Percentiles rank a stretch among this genome's conserved stretches.
phyloP scores from a whole-genome alignment of 2,329 filamentous ascomycete species.

The Epichloe hybrida region DNA sequence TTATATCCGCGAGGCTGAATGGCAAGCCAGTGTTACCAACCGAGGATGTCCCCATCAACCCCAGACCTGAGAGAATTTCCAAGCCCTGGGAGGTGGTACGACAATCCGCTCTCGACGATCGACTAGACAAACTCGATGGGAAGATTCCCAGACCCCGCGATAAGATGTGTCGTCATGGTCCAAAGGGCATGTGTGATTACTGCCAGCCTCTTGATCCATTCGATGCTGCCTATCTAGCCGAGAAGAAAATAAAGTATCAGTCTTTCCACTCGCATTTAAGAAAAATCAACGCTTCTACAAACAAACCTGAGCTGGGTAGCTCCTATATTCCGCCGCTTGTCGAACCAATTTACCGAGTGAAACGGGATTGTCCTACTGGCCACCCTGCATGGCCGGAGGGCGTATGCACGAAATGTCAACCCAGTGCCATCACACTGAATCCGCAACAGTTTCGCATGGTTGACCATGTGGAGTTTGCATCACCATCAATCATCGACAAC shows the following conservation, averaged over 20 bases:
- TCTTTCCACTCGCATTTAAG: constrained; percentile 91
- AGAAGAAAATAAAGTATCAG: constrained; percentile 97
- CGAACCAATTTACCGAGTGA: constrained; percentile 86
- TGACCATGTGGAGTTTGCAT: constrained; percentile 93
- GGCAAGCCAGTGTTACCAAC: constrained; percentile 59
- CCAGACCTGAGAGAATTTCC: constrained; percentile 47
- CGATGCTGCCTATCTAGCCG: constrained; percentile 70
- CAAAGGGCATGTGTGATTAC: constrained; percentile 98
- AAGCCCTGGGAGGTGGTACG: constrained; percentile 70
- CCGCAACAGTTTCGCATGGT: constrained; percentile 93
- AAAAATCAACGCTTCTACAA: constrained; percentile 91
- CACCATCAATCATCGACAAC: constrained; percentile 71
- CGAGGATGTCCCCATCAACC: constrained; percentile 52
- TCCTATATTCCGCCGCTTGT: constrained; percentile 93
- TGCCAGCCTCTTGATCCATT: constrained; percentile 96
- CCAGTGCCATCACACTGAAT: constrained; percentile 89
- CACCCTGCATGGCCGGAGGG: constrained; percentile 91
- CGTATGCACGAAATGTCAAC: constrained; percentile 96
- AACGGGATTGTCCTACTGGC: constrained; percentile 77
- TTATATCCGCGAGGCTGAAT: constrained; percentile 57
- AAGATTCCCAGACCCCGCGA: constrained; percentile 71
- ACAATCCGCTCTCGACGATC: constrained; percentile 78
- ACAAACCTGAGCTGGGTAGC: constrained; percentile 84
- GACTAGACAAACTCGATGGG: constrained; percentile 74
- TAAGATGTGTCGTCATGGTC: constrained; percentile 90